Percentiles rank a stretch among this genome's conserved stretches.
phyloP scores from a whole-genome alignment of 164 flowering plant genomes.

The Malania oleifera region DNA sequence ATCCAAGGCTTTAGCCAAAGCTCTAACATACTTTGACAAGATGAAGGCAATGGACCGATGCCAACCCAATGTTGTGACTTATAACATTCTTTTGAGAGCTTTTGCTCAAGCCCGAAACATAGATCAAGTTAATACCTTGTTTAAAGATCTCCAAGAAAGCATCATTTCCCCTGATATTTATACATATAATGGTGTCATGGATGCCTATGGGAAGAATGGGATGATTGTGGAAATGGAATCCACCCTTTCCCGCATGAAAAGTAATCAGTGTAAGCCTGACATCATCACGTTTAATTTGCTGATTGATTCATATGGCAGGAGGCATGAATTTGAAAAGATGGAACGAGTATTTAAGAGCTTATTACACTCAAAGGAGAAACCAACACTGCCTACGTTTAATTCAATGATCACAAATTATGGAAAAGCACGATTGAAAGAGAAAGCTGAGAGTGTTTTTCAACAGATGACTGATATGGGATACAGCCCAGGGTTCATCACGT shows the following conservation, averaged over 20 bases:
- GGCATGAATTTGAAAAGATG: neutral
- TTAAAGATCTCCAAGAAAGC: neutral
- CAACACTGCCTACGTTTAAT: neutral
- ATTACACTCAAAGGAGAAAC: neutral
- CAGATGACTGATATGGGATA: neutral
- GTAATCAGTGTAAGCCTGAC: neutral
- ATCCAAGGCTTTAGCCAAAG: neutral
- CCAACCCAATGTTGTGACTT: slow-evolving; percentile 1
- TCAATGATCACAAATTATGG: neutral
- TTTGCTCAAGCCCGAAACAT: neutral
- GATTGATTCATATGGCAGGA: slow-evolving; percentile 1
- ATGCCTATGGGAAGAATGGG: slow-evolving; percentile 3
- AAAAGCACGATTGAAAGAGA: neutral
- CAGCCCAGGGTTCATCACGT: neutral
- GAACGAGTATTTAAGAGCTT: neutral
- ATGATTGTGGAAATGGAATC: neutral
- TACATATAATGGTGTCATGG: neutral
- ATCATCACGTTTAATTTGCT: neutral
- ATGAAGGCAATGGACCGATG: neutral
- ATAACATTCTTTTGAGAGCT: neutral
- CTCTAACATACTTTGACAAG: neutral
- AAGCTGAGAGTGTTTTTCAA: neutral
- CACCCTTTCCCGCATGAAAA: neutral
- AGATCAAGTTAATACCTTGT: neutral
- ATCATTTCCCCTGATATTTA: neutral